phyloP scores from a whole-genome alignment of 2,329 filamentous ascomycete species.

The Aspergillus sp. region DNA sequence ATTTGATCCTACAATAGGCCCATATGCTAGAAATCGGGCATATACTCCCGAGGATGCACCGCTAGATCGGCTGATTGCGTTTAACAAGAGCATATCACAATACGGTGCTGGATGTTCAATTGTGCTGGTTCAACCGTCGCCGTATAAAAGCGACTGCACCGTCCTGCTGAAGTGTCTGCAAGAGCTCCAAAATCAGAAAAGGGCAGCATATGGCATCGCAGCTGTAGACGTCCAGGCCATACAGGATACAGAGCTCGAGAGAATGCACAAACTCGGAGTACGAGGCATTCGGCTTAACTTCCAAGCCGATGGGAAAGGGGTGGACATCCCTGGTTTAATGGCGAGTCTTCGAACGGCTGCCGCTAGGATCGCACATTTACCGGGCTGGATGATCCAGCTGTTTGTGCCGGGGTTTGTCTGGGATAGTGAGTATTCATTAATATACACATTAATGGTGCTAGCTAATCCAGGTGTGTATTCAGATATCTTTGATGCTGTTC shows the following conservation, averaged over 20 bases:
- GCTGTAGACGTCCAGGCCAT: background rate
- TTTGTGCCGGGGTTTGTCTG: conserved; percentile 2
- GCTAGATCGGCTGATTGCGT: background rate
- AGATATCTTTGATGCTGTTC: background rate
- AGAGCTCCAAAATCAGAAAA: background rate
- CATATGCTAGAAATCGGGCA: background rate
- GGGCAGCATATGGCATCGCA: background rate
- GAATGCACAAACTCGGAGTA: background rate
- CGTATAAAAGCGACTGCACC: background rate
- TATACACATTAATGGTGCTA: too few species aligned
- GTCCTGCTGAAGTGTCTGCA: conserved; percentile 1
- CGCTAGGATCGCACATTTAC: background rate
- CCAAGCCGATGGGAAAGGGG: conserved; percentile 1
- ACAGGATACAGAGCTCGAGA: background rate
- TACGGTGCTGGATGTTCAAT: background rate
- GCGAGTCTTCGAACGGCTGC: background rate
- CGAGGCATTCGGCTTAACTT: background rate
- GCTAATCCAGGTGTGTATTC: background rate
- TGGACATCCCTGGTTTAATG: background rate
- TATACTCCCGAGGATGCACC: conserved; percentile 1
- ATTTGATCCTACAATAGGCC: conserved; percentile 1
- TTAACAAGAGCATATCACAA: background rate
- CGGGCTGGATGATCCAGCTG: conserved; percentile 5
- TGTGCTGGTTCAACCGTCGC: conserved; percentile 2
- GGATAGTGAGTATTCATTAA: background rate